These are phyloP conservation scores for Zoysia japonica DNA, from an alignment of 176 grass and related monocot species.

Conservation along the genomic window DNA sequence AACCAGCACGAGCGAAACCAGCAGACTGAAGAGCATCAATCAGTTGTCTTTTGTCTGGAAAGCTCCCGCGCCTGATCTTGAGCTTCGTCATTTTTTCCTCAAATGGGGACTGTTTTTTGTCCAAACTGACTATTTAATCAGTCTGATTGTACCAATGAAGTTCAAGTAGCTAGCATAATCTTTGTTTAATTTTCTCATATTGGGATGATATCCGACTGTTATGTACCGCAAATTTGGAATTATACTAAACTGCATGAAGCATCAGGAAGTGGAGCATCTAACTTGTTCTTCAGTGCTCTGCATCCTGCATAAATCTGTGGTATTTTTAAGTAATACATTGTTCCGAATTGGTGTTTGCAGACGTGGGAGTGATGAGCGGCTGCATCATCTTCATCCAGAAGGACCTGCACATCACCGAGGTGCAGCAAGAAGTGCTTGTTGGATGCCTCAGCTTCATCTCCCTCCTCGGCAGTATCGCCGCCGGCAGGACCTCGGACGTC, in stretches of 20 bases:
- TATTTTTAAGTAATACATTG: background rate
- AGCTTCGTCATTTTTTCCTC: no score
- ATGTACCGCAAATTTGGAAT: background rate
- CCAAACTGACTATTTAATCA: background rate
- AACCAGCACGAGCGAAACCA: no score
- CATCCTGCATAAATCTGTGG: background rate
- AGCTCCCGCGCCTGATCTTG: no score
- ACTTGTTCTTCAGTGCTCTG: no score
- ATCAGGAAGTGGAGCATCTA: background rate
- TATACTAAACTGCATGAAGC: background rate
- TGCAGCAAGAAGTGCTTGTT: conserved; percentile 68
- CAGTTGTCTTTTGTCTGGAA: no score
- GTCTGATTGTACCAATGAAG: no score
- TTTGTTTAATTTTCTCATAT: background rate
- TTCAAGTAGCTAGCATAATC: no score
- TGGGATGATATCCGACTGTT: background rate
- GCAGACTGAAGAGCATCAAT: no score
- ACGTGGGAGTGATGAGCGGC: conserved; percentile 81
- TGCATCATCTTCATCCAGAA: conserved; percentile 82
- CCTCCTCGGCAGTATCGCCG: conserved; percentile 62
- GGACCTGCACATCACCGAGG: conserved; percentile 64
- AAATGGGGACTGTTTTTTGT: background rate
- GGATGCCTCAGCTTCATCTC: conserved; percentile 78
- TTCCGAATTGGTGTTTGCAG: conserved; percentile 18
- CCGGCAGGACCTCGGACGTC: conserved; percentile 54